Evolutionary conservation across 2,329 filamentous ascomycete species (phyloP), one percentile per base, ranked within the genome.

Genomic region (Dactylellina leptospora): DNA sequence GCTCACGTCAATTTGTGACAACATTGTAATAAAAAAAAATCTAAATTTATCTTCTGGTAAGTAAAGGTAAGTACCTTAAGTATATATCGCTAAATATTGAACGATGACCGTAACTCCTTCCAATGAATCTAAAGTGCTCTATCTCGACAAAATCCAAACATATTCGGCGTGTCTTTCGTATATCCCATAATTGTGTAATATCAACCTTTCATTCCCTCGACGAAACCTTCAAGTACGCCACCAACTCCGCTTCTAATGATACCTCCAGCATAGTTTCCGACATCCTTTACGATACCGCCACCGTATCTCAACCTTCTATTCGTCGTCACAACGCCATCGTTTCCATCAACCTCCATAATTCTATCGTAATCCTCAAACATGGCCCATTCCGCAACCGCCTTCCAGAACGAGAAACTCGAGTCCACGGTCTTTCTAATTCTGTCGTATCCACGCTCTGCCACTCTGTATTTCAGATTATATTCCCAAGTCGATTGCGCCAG

Each of bases 301-400:
- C 68, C 68, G 38, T 64, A 72, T 33, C 68, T 53, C 10, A 68
- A 23, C 47, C 28, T 45, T 28, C 47, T 63, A 44, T 50, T 51
- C 11, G 38, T 30, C 5, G 38, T 28, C 8, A 72, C 38, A 20
- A 44, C 68, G 6, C 30, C 53, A 8, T 48, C 30, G 16, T 47
- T 33, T 20, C 33, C 51, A 11, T 51, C 44, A 3, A 25, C 13
- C 6, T 58, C 25, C 20, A 22, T 27, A 28, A 10, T n/a, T 4
- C 25, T 11, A 33, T 28, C 59, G 9, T 20, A 20, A 48, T 55
- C 60, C 16, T 72, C 68, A 58, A 72, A 59, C 59, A 72, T 64
- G 25, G 62, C 68, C 68, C 68, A 72, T 48, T 60, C 51, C 11
- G 68, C 68, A 13, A 72, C 68, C 30, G 59, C 59, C 16, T 64